Evolutionary conservation across 192 early-diverging fungal species (phyloP).

Genomic region (Backusella parvicylindrica): DNA sequence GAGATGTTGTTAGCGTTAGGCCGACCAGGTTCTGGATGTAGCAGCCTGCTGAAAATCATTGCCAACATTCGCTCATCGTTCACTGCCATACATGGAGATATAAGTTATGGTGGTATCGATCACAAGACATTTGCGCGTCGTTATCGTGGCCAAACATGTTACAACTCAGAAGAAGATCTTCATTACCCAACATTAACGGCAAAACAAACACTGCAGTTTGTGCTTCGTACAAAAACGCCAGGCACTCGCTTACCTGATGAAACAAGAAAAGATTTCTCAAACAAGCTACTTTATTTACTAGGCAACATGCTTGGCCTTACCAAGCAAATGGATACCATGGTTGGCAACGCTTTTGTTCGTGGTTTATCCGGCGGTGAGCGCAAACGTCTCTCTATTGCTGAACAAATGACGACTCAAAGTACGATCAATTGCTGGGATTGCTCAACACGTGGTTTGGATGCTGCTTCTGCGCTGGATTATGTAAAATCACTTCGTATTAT

Average conservation of each 20-base stretch:
- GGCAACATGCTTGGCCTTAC: slow-evolving; percentile 52
- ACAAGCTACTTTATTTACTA: slow-evolving; percentile 42
- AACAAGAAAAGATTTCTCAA: slow-evolving; percentile 44
- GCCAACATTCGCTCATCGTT: slow-evolving; percentile 53
- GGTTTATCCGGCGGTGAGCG: slow-evolving; percentile 76
- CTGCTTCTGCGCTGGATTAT: slow-evolving; percentile 83
- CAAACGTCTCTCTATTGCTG: slow-evolving; percentile 75
- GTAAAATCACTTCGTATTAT: slow-evolving; percentile 68
- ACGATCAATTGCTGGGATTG: slow-evolving; percentile 60
- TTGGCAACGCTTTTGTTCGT: slow-evolving; percentile 73
- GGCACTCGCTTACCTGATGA: slow-evolving; percentile 48
- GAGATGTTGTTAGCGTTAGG: slow-evolving; percentile 71
- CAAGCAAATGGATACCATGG: slow-evolving; percentile 67
- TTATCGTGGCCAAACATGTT: slow-evolving; percentile 72
- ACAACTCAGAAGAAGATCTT: slow-evolving; percentile 77
- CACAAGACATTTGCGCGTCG: slow-evolving; percentile 50
- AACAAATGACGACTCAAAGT: slow-evolving; percentile 65
- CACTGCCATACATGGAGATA: slow-evolving; percentile 46
- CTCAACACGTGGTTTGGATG: slow-evolving; percentile 75
- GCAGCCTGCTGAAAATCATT: slow-evolving; percentile 56
- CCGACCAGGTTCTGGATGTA: slow-evolving; percentile 69
- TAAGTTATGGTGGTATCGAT: slow-evolving; percentile 67
- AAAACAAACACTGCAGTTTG: slow-evolving; percentile 73
- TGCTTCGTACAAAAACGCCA: slow-evolving; percentile 69
- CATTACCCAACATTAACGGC: slow-evolving; percentile 80